phyloP scores from a whole-genome alignment of 495 filamentous ascomycete genomes.

The Acidiella bohemica region DNA sequence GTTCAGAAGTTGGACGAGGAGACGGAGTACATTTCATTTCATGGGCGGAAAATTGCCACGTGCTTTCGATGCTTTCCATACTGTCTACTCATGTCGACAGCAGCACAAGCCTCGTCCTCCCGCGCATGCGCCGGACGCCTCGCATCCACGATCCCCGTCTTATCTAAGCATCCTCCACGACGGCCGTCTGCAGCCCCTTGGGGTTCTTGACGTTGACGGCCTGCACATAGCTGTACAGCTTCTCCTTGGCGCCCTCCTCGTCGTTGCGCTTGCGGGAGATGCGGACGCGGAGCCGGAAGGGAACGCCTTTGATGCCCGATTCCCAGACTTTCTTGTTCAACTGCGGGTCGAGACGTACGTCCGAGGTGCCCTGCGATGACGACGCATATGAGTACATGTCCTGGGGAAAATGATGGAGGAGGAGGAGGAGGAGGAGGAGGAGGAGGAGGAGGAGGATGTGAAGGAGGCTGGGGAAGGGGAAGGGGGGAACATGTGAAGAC shows the following conservation, averaged over 20 bases:
- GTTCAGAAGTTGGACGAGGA: too few species aligned
- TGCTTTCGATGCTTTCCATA: too few species aligned
- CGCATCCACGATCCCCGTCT: too few species aligned
- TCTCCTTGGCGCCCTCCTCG: slow-evolving; percentile 97
- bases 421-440: neutral
- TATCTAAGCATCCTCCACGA: slow-evolving; percentile 41
- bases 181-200: slow-evolving; percentile 84
- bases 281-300: slow-evolving; percentile 89
- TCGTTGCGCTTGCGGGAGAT: slow-evolving; percentile 99
- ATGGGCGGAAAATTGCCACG: too few species aligned
- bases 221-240: slow-evolving; percentile 97
- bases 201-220: slow-evolving; percentile 98
- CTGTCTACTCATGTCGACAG: too few species aligned
- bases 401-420: neutral
- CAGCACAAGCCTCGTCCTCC: too few species aligned
- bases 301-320: slow-evolving; percentile 93
- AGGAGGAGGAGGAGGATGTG: too few species aligned
- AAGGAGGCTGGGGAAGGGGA: too few species aligned
- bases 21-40: too few species aligned
- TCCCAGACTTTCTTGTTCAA: slow-evolving; percentile 99
- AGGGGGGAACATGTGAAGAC: slow-evolving; percentile 24
- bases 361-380: slow-evolving; percentile 67
- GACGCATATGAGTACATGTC: neutral
- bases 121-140: too few species aligned
- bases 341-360: slow-evolving; percentile 94